Conservation (phyloP, 345 rosid genomes). For the Populus deltoides region DNA sequence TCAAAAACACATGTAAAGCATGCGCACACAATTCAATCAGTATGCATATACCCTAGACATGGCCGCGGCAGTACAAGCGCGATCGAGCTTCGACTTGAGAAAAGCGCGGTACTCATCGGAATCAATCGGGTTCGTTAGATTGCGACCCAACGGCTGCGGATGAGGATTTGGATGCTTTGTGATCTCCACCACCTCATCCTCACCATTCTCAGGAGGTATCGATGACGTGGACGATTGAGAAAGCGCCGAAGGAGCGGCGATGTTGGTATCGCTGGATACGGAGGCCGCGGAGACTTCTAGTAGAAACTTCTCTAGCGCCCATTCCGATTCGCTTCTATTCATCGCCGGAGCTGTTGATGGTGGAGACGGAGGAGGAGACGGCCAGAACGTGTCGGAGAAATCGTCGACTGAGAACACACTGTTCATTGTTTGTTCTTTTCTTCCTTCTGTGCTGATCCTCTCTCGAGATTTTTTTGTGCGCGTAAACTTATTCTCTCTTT, state of each 20-base stretch:
- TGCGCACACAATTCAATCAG: background rate
- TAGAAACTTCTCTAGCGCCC: conserved; percentile 62
- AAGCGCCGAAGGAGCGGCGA: conserved; percentile 27
- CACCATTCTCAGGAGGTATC: conserved; percentile 30
- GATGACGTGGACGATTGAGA: conserved; percentile 41
- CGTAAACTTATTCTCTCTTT: background rate
- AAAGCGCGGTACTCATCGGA: conserved; percentile 48
- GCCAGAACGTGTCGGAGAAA: conserved; percentile 62
- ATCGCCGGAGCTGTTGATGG: conserved; percentile 44
- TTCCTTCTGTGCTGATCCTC: background rate
- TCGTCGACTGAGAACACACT: conserved; percentile 60
- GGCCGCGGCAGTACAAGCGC: conserved; percentile 82
- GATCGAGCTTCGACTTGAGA: conserved; percentile 64
- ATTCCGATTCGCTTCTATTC: conserved; percentile 62
- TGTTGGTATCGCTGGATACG: conserved; percentile 32
- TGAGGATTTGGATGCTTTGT: conserved; percentile 21
- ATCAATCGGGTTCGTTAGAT: conserved; percentile 32
- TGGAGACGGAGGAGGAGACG: conserved; percentile 27
- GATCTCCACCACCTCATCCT: conserved; percentile 49
- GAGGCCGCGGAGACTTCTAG: conserved; percentile 38
- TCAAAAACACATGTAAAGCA: background rate
- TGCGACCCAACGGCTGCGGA: conserved; percentile 26
- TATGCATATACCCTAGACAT: conserved; percentile 43
- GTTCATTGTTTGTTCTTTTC: conserved; percentile 12
- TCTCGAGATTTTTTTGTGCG: background rate